Evolutionary conservation across 176 grass and related monocot genomes (phyloP), one percentile per base, ranked within the genome.

Genomic region (Hordeum marinum): DNA sequence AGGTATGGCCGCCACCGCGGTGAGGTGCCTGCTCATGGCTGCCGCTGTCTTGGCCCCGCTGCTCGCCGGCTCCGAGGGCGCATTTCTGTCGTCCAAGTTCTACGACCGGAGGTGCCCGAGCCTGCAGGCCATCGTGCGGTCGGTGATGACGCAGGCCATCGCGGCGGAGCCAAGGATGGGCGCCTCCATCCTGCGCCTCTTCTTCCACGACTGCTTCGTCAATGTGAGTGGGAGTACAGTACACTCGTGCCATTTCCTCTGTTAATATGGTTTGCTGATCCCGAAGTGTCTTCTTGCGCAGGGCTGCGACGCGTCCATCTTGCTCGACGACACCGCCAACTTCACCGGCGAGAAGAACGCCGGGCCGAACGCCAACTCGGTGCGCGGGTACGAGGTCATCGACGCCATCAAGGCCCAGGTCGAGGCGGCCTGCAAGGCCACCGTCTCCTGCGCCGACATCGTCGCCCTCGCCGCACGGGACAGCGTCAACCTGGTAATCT

Each of bases 131-230:
- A 25, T 63, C 0, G 90, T 97, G 29, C 85, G 83, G 0, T 82
- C 80, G 14, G 83, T 41, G 13, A 83, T 94, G 88, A 54, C 85
- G 27, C 80, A 67, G 29, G 91, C 85, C 0, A 65, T 92, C 6
- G 23, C 78, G 1, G 55, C 76, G 10, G 91, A 97, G 36, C 84
- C 84, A 0, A 75, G 76, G 29, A 72, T 83, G 73, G 91, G 76
- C 1, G 89, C 89, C 1, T 91, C 90, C 26, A 92, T 98, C 41
- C 86, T 98, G 52, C 88, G 95, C 46, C 50, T 98, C 34, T 89
- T 90, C 86, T 98, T 94, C 87, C 95, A 98, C 77, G 95, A 98
- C 68, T 98, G 95, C 82, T 98, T 98, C 66, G 92, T 93, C 68
- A 92, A 98, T 84, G 95, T 97, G 35, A 85, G 66, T 0, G 52